These are phyloP conservation scores for Acacia confusa DNA, from an alignment of 306 rosid species.

Conservation along the genomic window DNA sequence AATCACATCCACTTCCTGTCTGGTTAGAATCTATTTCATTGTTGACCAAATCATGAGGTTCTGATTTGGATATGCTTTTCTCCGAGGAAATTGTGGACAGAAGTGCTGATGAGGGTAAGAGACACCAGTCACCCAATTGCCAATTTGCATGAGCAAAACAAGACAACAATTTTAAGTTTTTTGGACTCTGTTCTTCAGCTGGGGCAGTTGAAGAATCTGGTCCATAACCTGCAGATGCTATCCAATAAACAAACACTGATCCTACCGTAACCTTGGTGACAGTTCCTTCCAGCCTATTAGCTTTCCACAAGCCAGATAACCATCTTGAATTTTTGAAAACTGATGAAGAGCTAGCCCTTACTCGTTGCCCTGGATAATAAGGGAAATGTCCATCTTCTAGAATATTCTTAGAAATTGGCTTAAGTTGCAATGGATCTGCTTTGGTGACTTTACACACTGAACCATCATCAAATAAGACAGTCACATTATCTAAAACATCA, in stretches of 20 bases:
- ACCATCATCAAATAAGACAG: conserved; percentile 94
- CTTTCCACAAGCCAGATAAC: conserved; percentile 98
- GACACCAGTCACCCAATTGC: conserved; percentile 99
- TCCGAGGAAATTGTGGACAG: conserved; percentile 49
- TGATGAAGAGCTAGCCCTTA: conserved; percentile 88
- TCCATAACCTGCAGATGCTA: conserved; percentile 98
- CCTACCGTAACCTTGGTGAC: conserved; percentile 91
- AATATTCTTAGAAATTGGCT: conserved; percentile 80
- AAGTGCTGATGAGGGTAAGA: conserved; percentile 48
- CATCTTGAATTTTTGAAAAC: conserved; percentile 93
- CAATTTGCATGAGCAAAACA: conserved; percentile 94
- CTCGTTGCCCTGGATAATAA: conserved; percentile 97
- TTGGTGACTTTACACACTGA: conserved; percentile 84
- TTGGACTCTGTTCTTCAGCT: conserved; percentile 92
- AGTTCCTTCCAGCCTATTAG: conserved; percentile 91
- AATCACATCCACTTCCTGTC: conserved; percentile 69
- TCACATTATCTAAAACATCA: conserved; percentile 94
- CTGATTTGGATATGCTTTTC: conserved; percentile 57
- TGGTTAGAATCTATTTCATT: conserved; percentile 65
- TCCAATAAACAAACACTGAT: conserved; percentile 93
- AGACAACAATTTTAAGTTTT: conserved; percentile 79
- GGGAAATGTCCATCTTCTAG: conserved; percentile 94
- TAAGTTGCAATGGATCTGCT: conserved; percentile 90
- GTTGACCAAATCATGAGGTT: conserved; percentile 53
- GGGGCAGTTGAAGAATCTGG: conserved; percentile 92